Percentiles rank a stretch among this genome's conserved stretches.
These are phyloP conservation scores for Toxicodendron radicans DNA, from an alignment of 345 rosid genomes.

Conservation along the genomic window DNA sequence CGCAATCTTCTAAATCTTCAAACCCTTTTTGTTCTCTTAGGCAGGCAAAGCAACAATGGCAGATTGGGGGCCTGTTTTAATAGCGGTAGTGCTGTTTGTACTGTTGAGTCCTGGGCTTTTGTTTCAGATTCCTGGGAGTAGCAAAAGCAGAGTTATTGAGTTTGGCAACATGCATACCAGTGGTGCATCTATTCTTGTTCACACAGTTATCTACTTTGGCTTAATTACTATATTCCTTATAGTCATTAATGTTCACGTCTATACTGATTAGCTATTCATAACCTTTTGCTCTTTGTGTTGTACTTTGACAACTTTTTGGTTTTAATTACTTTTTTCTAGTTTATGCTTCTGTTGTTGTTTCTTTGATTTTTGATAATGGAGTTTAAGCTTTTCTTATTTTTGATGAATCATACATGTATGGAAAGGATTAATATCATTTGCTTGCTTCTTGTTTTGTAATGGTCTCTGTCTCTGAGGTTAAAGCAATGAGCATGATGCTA, in stretches of 20 bases:
- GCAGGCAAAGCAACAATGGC: slow-evolving; percentile 36
- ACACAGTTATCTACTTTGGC: slow-evolving; percentile 59
- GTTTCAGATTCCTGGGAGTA: slow-evolving; percentile 58
- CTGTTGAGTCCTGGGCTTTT: slow-evolving; percentile 66
- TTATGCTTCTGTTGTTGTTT: neutral
- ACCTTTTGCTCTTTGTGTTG: slow-evolving; percentile 1
- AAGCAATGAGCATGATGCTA: no score
- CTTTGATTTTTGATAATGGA: neutral
- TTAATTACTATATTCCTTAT: slow-evolving; percentile 59
- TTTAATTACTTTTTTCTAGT: no score
- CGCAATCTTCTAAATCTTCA: neutral
- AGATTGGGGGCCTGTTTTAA: slow-evolving; percentile 80
- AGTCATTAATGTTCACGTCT: slow-evolving; percentile 62
- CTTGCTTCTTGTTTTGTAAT: no score
- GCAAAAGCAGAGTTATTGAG: slow-evolving; percentile 48
- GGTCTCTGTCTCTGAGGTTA: no score
- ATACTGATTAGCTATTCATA: slow-evolving; percentile 33
- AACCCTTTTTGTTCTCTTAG: neutral
- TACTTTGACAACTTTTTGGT: neutral
- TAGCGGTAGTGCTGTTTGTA: slow-evolving; percentile 68
- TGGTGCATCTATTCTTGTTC: slow-evolving; percentile 58
- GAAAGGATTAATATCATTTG: no score
- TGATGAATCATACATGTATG: neutral
- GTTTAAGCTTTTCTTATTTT: neutral
- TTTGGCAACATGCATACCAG: slow-evolving; percentile 73